Base-by-base conservation (phyloP, 331 rosid species). In the Malus hybrid region DNA sequence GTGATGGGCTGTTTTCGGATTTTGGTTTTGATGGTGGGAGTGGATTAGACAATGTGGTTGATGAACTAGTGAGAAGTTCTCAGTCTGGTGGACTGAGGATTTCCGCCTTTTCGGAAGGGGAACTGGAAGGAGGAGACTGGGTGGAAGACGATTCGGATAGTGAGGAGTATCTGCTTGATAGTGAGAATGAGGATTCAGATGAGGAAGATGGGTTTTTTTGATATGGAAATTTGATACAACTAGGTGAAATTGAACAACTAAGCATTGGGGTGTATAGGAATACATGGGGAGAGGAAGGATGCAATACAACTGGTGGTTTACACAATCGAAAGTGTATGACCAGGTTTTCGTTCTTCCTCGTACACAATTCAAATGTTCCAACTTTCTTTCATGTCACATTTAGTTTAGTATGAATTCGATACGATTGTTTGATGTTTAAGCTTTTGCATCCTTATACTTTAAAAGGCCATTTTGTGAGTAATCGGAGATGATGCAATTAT, bases 61-160 rank as follows among this genome's bases (percentile, higher is more conserved):
- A 90, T 69, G 96, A 90, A 59, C 82, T 86, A 77, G 84, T 80
- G 22, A 22, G 57, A 62, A 85, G 79, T 64, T 78, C 81, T 4
- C 79, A 27, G 77, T 69, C 82, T 48, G 70, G 83, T 78, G 89
- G 87, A 7, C 13, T 74, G 64, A 77, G 84, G 62, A 76, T 80
- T 78, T 85, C 86, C 1, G 85, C 88, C 0, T 83, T 86, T 77
- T 77, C 86, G 0, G 88, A 86, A 27, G 92, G 81, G 78, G 96
- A 85, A 64, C 87, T 79, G 36, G 88, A 76, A 19, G 78, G 67
- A 6, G 75, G 59, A 28, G 78, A 76, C 6, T 80, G 78, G 80
- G 74, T 31, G 12, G 71, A 66, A 42, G 89, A 62, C 54, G 44
- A 57, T 22, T 20, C 33, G 32, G 83, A 65, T 52, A 16, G 59